Base-by-base conservation (phyloP, 768 basidiomycete genomes). In the Galerina sulciceps region DNA sequence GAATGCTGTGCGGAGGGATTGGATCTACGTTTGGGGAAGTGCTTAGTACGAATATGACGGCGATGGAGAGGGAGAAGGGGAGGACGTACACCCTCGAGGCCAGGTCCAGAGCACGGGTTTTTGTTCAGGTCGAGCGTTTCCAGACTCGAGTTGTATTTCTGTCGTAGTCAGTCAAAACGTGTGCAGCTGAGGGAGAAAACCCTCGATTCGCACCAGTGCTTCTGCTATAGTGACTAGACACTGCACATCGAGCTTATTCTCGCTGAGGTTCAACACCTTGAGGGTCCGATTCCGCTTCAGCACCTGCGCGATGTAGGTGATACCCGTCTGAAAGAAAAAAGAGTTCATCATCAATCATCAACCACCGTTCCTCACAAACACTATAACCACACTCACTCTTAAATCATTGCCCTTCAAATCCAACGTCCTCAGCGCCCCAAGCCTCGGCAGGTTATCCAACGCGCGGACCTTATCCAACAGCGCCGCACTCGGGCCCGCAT, bases 321-420 rank as follows among this genome's bases (percentile, higher is more conserved):
- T 89, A 0, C 96, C 96, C 42, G 73, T 84, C 81, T 83, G 46
- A 83, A 42, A 31, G 22, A 53, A 85, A 59, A 13, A 43, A 41
- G 34, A 26, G 26, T 3, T 26, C 26, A 55, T 31, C 26, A 59
- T 62, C 53, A 57, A 43, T 34, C 40, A 41, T 2, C 37, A 20
- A 38, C 26, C 17, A 8, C n/a, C n/a, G n/a, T n/a, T n/a, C n/a
- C n/a, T n/a, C 6, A 22, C 22, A 13, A 31, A 36, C 15, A 40
- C 5, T 49, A 38, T 10, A 35, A 47, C 13, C 35, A 56, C 13
- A 80, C 93, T 71, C 66, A 94, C 94, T 67, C 90, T 79, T 20
- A 99, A 80, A 74, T 99, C 97, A 71, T 99, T 99, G 3, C 91
- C 91, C 69, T 87, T 87, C 59, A 99, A 73, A 79, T 99, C 97